Percentiles rank a stretch among this genome's conserved stretches.
Conservation (phyloP, 345 rosid genomes). For the Psidium guajava region DNA sequence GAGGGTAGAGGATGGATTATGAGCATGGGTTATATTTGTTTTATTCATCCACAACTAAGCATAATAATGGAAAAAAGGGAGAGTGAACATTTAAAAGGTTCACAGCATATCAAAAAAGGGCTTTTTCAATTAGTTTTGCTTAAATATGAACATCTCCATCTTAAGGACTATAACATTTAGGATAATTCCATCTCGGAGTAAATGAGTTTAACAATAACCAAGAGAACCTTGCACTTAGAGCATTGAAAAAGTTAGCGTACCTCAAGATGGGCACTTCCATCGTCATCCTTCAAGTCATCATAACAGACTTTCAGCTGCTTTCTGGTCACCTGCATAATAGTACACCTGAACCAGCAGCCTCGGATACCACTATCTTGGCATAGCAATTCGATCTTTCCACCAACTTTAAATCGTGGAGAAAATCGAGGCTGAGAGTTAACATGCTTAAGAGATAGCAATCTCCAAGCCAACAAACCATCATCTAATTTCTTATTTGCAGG, state of each 20-base stretch:
- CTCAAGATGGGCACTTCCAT: conserved; percentile 81
- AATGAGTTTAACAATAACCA: background rate
- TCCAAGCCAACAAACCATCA: conserved; percentile 35
- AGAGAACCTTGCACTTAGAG: background rate
- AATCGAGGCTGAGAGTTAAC: conserved; percentile 27
- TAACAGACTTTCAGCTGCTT: conserved; percentile 73
- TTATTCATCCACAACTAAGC: background rate
- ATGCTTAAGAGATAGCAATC: conserved; percentile 43
- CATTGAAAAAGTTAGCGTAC: conserved; percentile 18
- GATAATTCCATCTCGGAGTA: background rate
- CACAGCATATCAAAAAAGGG: background rate
- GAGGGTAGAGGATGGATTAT: background rate
- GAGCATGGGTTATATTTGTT: background rate
- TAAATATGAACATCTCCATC: background rate
- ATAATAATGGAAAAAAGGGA: background rate
- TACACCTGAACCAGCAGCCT: conserved; percentile 98
- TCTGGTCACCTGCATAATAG: conserved; percentile 48
- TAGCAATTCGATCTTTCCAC: conserved; percentile 66
- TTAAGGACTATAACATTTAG: background rate
- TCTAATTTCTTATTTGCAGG: conserved; percentile 32
- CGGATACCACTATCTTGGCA: conserved; percentile 97
- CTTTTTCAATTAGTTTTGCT: background rate
- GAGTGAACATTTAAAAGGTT: background rate
- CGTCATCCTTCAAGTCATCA: conserved; percentile 81
- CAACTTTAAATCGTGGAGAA: conserved; percentile 28